These are phyloP conservation scores for Aegilops bicornis DNA, from an alignment of 176 grass and related monocot species.

Conservation along the genomic window DNA sequence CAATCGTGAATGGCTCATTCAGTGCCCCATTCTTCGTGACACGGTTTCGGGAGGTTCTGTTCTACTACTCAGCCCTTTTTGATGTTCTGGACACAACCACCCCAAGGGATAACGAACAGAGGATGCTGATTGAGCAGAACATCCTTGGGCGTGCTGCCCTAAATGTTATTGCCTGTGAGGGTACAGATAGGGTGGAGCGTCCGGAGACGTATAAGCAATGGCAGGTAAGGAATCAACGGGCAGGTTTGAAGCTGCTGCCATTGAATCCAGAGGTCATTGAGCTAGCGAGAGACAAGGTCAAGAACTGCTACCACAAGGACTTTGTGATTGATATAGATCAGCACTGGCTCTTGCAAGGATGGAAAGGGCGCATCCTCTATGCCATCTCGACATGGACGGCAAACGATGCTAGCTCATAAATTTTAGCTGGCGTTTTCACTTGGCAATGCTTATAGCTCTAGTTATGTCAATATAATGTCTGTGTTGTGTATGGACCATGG, in stretches of 20 bases:
- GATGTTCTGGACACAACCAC: slow-evolving; percentile 74
- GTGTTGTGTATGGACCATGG: slow-evolving; percentile 44
- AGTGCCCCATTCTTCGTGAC: slow-evolving; percentile 85
- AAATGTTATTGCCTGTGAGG: slow-evolving; percentile 78
- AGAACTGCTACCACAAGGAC: slow-evolving; percentile 69
- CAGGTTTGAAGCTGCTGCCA: slow-evolving; percentile 70
- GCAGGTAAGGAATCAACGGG: slow-evolving; percentile 77
- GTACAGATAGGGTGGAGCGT: slow-evolving; percentile 69
- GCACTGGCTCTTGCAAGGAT: slow-evolving; percentile 78
- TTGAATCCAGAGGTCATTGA: slow-evolving; percentile 49
- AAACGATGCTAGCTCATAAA: slow-evolving; percentile 38
- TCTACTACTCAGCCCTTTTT: slow-evolving; percentile 70
- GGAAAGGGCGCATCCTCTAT: slow-evolving; percentile 80
- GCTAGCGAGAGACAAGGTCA: slow-evolving; percentile 45
- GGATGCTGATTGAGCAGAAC: slow-evolving; percentile 71
- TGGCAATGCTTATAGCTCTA: slow-evolving; percentile 25
- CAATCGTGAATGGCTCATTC: slow-evolving; percentile 66
- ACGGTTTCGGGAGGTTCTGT: slow-evolving; percentile 74
- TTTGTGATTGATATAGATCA: slow-evolving; percentile 76
- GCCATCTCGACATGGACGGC: slow-evolving; percentile 62
- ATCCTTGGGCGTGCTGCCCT: slow-evolving; percentile 62
- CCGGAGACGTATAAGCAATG: slow-evolving; percentile 90
- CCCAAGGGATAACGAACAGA: slow-evolving; percentile 63
- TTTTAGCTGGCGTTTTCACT: slow-evolving; percentile 22
- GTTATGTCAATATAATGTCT: slow-evolving; percentile 28